These are phyloP conservation scores for Saussurea involucrata DNA, from an alignment of 129 eudicot genomes.

Conservation along the genomic window DNA sequence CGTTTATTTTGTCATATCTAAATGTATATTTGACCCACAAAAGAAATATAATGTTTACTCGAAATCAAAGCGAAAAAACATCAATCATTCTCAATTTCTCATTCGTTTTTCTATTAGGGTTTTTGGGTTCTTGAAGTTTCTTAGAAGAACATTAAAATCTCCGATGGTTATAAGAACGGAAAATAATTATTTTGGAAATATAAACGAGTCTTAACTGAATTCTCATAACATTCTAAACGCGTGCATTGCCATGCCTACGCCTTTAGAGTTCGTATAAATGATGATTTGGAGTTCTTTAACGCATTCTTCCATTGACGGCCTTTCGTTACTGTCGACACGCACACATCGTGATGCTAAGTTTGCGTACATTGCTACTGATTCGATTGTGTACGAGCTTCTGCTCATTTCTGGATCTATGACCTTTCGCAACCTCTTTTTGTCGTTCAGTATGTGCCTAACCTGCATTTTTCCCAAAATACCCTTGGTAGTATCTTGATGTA, in stretches of 20 bases:
- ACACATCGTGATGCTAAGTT: conserved; percentile 92
- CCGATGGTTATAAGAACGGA: conserved; percentile 2
- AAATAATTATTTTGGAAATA: conserved; percentile 15
- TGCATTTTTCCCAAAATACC: conserved; percentile 38
- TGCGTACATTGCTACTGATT: conserved; percentile 84
- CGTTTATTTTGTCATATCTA: conserved; percentile 5
- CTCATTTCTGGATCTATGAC: conserved; percentile 87
- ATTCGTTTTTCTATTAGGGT: conserved; percentile 5
- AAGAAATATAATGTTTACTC: conserved; percentile 15
- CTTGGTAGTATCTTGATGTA: conserved; percentile 5
- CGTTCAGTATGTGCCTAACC: conserved; percentile 82
- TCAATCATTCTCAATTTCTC: background rate
- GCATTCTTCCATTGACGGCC: conserved; percentile 95
- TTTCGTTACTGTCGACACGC: conserved; percentile 72
- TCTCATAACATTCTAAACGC: conserved; percentile 73
- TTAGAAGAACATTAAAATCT: conserved; percentile 19
- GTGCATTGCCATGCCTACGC: conserved; percentile 76
- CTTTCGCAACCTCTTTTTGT: conserved; percentile 77
- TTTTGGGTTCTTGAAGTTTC: conserved; percentile 13
- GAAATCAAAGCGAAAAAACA: background rate
- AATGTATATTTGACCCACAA: conserved; percentile 25
- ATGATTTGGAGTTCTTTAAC: conserved; percentile 84
- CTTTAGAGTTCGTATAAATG: conserved; percentile 71
- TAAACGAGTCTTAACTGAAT: conserved; percentile 4
- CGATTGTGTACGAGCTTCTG: conserved; percentile 81